Evolutionary conservation across 73 alveolate species (phyloP), one percentile per base, ranked within the genome.

Genomic region (Loxodes magnus): DNA sequence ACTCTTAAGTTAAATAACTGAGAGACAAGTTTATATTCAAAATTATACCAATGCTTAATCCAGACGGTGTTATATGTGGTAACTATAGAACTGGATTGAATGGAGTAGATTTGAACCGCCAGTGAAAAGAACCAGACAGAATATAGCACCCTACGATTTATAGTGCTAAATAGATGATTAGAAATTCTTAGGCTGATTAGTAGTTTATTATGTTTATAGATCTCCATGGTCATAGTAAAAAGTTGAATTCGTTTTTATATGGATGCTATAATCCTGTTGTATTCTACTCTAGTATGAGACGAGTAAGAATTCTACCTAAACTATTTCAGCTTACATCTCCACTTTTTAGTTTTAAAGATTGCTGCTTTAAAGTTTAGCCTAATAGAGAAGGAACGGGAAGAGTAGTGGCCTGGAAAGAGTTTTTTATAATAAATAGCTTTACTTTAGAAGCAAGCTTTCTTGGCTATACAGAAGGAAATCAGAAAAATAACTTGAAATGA

Each of bases 351-450:
- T 46, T 1, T 24, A 46, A 46, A 10, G 59, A 46, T 25, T 46
- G 27, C 1, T 9, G 26, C n/a, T 46, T 46, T 23, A 16, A 41
- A 21, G 79, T 90, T 35, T 78, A 90, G 52, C 78, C 79, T 56
- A 80, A 81, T 31, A 86, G 84, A 49, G 98, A 90, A 57, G 82
- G 94, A 28, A 86, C 98, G 0, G 98, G 96, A n/a, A 69, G 98
- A 64, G 19, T 39, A 4, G 96, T 86, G 21, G 52, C 78, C 46
- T 85, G 91, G 84, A 75, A 76, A 41, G 98, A 90, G 62, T 51
- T 89, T 30, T 77, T 79, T 10, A 79, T 90, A 29, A 77, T 82
- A 24, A 86, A 90, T 34, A 64, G 90, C 54, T 90, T 52, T 55
- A 90, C 98, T 1, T 56, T 89, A 25, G 98, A 89, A 55, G 78